Evolutionary conservation across 495 filamentous ascomycete genomes (phyloP).

Genomic region (Pyronema domesticum): DNA sequence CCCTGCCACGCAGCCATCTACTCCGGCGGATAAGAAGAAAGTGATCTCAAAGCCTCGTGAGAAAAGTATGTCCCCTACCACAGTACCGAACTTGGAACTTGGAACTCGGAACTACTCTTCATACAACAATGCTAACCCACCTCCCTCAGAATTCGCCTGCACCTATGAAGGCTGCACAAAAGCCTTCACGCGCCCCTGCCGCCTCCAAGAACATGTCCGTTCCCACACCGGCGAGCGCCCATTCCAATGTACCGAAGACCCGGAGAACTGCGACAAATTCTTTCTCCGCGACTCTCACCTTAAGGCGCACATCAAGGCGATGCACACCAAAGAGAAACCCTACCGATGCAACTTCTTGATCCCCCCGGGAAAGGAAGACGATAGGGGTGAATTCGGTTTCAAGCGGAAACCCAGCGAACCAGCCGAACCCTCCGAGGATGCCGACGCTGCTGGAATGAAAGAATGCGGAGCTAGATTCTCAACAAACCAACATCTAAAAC

Average conservation of each 20-base stretch:
- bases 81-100: background rate
- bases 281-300: slow-evolving; percentile 37
- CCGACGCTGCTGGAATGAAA: slow-evolving; percentile 1
- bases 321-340: slow-evolving; percentile 15
- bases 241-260: slow-evolving; percentile 44
- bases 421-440: background rate
- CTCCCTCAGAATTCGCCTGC: slow-evolving; percentile 38
- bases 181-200: slow-evolving; percentile 60
- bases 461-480: slow-evolving; percentile 20
- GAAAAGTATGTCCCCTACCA: slow-evolving; percentile 2
- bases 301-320: slow-evolving; percentile 21
- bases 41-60: slow-evolving; percentile 7
- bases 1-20: background rate
- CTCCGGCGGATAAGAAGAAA: slow-evolving; percentile 6
- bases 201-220: slow-evolving; percentile 64
- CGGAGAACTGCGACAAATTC: slow-evolving; percentile 51
- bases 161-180: slow-evolving; percentile 53
- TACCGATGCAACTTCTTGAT: slow-evolving; percentile 18
- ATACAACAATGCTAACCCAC: background rate
- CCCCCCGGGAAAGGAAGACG: slow-evolving; percentile 11
- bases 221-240: slow-evolving; percentile 56
- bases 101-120: background rate
- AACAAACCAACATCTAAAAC: slow-evolving; percentile 23
- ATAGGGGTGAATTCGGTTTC: slow-evolving; percentile 19
- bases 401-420: slow-evolving; percentile 15